phyloP scores from a whole-genome alignment of 176 grass and related monocot genomes.

The Oryza brachyantha region DNA sequence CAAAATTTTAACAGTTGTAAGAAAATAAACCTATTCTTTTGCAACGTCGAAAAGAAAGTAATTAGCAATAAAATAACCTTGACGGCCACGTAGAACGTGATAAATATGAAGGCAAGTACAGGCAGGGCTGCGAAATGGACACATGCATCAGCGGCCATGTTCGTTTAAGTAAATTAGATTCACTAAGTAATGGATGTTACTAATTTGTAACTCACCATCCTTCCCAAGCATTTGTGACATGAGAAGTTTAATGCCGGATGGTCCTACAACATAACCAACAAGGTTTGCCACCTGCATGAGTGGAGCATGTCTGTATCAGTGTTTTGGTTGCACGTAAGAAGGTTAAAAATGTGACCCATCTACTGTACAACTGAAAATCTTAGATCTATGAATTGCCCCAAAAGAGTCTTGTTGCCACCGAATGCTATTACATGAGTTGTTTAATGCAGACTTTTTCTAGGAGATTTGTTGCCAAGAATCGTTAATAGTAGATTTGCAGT shows the following conservation, averaged over 20 bases:
- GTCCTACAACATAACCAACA: constrained; percentile 83
- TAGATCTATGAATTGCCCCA: neutral
- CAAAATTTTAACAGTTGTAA: constrained; percentile 31
- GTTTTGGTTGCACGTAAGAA: neutral
- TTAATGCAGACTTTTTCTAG: neutral
- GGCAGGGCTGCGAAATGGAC: constrained; percentile 45
- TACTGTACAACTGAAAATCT: neutral
- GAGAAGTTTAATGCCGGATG: constrained; percentile 62
- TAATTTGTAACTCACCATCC: constrained; percentile 51
- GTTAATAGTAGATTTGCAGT: neutral
- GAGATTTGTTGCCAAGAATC: neutral
- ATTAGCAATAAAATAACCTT: constrained; percentile 59
- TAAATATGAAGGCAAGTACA: constrained; percentile 55
- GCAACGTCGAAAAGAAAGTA: neutral
- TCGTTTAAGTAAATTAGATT: neutral
- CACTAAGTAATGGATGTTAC: neutral
- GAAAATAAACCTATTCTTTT: neutral
- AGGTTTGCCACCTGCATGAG: constrained; percentile 76
- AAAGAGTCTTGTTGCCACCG: neutral
- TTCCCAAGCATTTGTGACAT: constrained; percentile 62
- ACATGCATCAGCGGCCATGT: constrained; percentile 29
- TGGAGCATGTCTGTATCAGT: constrained; percentile 2
- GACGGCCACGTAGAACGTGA: constrained; percentile 75
- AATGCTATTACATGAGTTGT: neutral
- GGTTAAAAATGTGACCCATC: neutral